A percentile compares a stretch with the other conserved stretches of the same genome.
These are phyloP conservation scores for Trametes pubescens DNA, from an alignment of 1,284 basidiomycete genomes.

Conservation along the genomic window DNA sequence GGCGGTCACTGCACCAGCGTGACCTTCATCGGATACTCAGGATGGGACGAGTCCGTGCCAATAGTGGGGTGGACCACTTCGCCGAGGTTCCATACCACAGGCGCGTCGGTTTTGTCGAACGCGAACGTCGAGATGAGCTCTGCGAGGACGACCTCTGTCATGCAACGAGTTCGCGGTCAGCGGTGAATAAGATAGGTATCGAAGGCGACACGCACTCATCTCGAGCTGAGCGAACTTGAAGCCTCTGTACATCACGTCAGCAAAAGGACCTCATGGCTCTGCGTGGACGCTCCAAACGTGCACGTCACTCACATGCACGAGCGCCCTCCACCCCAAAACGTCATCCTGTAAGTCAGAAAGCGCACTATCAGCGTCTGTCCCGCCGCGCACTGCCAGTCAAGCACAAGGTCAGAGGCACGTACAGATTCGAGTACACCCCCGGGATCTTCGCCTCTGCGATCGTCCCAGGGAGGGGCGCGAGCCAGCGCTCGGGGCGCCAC, in stretches of 20 bases:
- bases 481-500: conserved; percentile 51
- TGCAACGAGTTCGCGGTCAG: neutral
- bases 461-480: conserved; percentile 31
- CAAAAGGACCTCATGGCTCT: neutral
- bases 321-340: conserved; percentile 43
- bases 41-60: conserved; percentile 7
- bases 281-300: neutral
- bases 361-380: neutral
- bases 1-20: neutral
- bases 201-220: conserved; percentile 39
- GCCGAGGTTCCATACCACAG: conserved; percentile 21
- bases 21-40: conserved; percentile 18
- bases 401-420: conserved; percentile 4
- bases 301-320: conserved; percentile 41
- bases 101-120: conserved; percentile 14
- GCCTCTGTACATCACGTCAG: conserved; percentile 30
- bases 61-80: conserved; percentile 22
- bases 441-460: conserved; percentile 31
- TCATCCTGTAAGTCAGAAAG: conserved; percentile 37
- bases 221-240: conserved; percentile 45
- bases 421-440: conserved; percentile 36
- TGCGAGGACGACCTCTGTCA: conserved; percentile 22
- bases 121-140: conserved; percentile 20
- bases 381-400: neutral
- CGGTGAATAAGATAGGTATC: neutral